These are phyloP conservation scores for Phaeosphaeria sp. DNA, from an alignment of 2,329 filamentous ascomycete genomes.

Conservation along the genomic window DNA sequence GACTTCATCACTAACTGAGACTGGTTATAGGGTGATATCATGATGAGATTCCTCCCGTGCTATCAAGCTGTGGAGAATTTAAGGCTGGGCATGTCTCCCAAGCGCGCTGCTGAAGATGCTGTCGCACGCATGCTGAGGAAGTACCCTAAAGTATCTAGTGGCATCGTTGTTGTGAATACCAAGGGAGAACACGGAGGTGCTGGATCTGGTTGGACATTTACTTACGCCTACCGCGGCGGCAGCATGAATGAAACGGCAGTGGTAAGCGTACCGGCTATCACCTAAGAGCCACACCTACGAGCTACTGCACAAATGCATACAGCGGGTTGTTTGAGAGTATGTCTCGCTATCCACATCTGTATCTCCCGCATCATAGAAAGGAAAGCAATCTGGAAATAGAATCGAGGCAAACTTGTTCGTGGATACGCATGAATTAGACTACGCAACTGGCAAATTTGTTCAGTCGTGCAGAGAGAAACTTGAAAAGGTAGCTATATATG, in stretches of 20 bases:
- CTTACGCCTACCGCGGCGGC: neutral
- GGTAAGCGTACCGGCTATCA: neutral
- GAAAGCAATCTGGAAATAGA: too few species aligned
- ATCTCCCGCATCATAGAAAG: too few species aligned
- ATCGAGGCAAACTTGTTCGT: too few species aligned
- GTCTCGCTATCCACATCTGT: too few species aligned
- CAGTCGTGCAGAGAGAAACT: too few species aligned
- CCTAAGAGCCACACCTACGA: neutral
- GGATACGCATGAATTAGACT: too few species aligned
- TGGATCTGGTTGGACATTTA: neutral
- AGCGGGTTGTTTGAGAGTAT: too few species aligned
- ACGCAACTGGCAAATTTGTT: too few species aligned
- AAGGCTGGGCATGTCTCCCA: neutral
- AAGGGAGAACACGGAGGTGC: neutral
- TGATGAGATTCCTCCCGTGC: neutral
- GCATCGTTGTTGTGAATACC: neutral
- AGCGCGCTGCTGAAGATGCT: neutral
- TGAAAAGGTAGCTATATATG: too few species aligned
- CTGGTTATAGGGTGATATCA: neutral
- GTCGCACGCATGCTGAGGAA: neutral
- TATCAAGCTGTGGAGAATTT: neutral
- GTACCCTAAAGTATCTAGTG: neutral
- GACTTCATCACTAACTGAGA: neutral
- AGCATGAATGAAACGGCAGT: neutral
- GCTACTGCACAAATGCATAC: too few species aligned